Percentiles rank a stretch among this genome's conserved stretches.
These are phyloP conservation scores for Candida qinlingensis DNA, from an alignment of 805 yeast species.

Conservation along the genomic window DNA sequence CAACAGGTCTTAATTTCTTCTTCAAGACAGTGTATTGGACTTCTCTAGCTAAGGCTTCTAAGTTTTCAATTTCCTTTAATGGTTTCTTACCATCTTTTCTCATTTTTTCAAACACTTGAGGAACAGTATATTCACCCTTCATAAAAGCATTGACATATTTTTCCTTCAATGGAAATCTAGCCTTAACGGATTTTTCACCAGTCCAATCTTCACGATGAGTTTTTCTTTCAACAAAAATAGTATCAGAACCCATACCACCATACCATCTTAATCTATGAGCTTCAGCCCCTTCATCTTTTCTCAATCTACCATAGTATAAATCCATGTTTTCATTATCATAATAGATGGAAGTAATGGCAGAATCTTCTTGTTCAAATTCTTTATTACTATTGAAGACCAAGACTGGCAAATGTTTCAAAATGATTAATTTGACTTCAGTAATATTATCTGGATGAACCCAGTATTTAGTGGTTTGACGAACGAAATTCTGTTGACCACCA, in stretches of 20 bases:
- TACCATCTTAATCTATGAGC: conserved; percentile 98
- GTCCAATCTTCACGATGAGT: conserved; percentile 99
- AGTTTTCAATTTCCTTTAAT: conserved; percentile 78
- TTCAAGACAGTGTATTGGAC: conserved; percentile 86
- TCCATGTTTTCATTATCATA: conserved; percentile 88
- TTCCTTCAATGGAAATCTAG: conserved; percentile 90
- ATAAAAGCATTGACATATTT: conserved; percentile 82
- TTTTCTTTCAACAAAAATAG: conserved; percentile 92
- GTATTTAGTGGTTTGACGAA: conserved; percentile 96
- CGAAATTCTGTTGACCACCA: conserved; percentile 95
- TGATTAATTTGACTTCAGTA: conserved; percentile 89
- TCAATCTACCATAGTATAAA: conserved; percentile 86
- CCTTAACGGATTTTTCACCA: conserved; percentile 98
- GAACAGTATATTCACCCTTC: conserved; percentile 78
- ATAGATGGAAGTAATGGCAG: conserved; percentile 95
- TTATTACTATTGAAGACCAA: conserved; percentile 94
- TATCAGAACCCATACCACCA: conserved; percentile 93
- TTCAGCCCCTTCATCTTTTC: conserved; percentile 98
- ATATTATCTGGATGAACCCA: conserved; percentile 99
- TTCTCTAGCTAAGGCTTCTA: conserved; percentile 90
- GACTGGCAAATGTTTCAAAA: conserved; percentile 93
- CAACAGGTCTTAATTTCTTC: conserved; percentile 84
- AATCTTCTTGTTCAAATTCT: conserved; percentile 91
- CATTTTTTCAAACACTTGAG: conserved; percentile 87
- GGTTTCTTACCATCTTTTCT: conserved; percentile 90